Evolutionary conservation across 805 yeast genomes (phyloP).

Genomic region (Pichia deserticola): DNA sequence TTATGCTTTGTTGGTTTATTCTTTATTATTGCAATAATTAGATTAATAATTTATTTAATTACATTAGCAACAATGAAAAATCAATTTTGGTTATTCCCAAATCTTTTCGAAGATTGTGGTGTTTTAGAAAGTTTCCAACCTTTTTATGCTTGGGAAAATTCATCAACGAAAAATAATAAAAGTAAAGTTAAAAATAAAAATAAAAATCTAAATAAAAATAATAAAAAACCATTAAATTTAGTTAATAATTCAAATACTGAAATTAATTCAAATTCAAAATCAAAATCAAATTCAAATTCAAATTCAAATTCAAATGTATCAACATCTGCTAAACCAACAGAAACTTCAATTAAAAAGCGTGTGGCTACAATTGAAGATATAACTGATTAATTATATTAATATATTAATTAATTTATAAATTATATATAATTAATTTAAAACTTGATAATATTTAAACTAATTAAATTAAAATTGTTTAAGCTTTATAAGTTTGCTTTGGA

Average conservation of each 20-base stretch:
- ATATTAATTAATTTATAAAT: background rate
- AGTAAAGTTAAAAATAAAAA: conserved; percentile 8
- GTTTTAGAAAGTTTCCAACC: conserved; percentile 89
- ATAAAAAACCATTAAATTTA: conserved; percentile 3
- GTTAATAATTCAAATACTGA: background rate
- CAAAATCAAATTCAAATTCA: background rate
- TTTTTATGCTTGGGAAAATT: conserved; percentile 66
- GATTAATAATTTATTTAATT: conserved; percentile 61
- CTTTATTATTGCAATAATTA: conserved; percentile 69
- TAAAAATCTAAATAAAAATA: conserved; percentile 11
- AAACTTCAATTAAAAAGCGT: conserved; percentile 13
- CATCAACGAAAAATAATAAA: conserved; percentile 4
- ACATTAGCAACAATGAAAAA: conserved; percentile 52
- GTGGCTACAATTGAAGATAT: conserved; percentile 23
- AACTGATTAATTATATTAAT: conserved; percentile 2
- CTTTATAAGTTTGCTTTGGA: conserved; percentile 52
- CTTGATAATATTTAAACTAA: no score
- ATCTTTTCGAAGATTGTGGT: conserved; percentile 91
- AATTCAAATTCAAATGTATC: background rate
- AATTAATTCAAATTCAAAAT: background rate
- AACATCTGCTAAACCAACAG: background rate
- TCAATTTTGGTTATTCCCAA: conserved; percentile 96
- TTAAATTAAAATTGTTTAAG: conserved; percentile 38
- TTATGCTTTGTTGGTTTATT: conserved; percentile 69
- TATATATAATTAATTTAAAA: background rate